Evolutionary conservation across 2,329 filamentous ascomycete genomes (phyloP).

Genomic region (Aspergillus brasiliensis): DNA sequence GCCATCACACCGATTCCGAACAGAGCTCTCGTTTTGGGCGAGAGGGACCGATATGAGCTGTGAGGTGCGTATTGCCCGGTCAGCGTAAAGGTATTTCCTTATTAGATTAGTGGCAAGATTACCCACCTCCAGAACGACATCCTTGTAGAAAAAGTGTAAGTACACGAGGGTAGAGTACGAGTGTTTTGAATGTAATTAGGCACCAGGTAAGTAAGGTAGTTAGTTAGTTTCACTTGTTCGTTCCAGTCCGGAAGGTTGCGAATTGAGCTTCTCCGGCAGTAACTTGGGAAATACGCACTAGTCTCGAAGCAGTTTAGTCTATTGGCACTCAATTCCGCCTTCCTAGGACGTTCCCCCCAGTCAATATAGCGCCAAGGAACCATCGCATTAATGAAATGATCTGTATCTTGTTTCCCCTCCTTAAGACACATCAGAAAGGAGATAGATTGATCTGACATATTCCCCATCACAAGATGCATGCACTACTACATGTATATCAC

Average conservation of each 20-base stretch:
- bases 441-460: not conserved
- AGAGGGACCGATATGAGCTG: constrained; percentile 71
- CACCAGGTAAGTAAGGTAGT: not conserved
- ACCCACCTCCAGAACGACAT: constrained; percentile 46
- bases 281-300: not conserved
- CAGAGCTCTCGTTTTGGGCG: constrained; percentile 68
- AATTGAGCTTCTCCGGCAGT: not conserved
- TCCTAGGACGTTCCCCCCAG: not conserved
- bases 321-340: not conserved
- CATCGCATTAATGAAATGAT: not conserved
- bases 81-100: not conserved
- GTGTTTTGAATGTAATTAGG: not conserved
- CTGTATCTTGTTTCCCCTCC: not conserved
- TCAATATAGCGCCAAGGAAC: constrained; percentile 5
- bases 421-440: not conserved
- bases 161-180: not conserved
- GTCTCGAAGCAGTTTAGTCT: not conserved
- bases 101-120: not conserved
- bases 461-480: not conserved
- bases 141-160: not conserved
- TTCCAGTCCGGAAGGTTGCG: not conserved
- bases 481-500: not conserved
- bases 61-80: not conserved
- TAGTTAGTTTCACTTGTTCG: not conserved
- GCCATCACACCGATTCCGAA: constrained; percentile 74